These are phyloP conservation scores for Leucocoprinus birnbaumii DNA, from an alignment of 768 basidiomycete genomes.

Conservation along the genomic window DNA sequence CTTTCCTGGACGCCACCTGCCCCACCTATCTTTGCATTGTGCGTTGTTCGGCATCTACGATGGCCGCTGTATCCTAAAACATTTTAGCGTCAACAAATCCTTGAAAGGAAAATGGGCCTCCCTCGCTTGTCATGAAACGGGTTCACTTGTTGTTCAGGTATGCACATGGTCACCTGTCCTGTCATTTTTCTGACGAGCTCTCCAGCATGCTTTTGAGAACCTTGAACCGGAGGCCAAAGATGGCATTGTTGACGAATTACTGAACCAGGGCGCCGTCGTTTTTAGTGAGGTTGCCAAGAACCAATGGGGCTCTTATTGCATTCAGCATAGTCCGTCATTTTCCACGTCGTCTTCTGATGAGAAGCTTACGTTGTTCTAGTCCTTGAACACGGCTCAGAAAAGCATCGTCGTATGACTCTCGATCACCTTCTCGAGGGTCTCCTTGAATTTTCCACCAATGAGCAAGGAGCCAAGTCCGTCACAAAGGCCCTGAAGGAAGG, in stretches of 20 bases:
- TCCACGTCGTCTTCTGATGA: not conserved
- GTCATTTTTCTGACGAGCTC: conserved; percentile 4
- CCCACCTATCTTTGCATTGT: conserved; percentile 70
- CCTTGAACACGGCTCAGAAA: conserved; percentile 79
- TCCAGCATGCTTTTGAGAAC: conserved; percentile 81
- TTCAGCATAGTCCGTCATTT: conserved; percentile 70
- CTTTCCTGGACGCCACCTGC: conserved; percentile 84
- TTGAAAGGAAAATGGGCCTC: conserved; percentile 88
- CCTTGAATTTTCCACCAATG: conserved; percentile 75
- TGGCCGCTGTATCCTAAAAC: conserved; percentile 4
- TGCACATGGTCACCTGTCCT: conserved; percentile 5
- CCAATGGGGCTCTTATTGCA: conserved; percentile 88
- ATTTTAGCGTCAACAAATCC: conserved; percentile 75
- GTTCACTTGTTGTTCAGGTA: conserved; percentile 86
- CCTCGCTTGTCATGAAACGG: conserved; percentile 87
- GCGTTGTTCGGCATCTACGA: conserved; percentile 50
- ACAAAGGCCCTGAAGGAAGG: conserved; percentile 87
- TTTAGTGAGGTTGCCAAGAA: conserved; percentile 81
- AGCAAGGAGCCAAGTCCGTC: conserved; percentile 86
- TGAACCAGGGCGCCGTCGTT: conserved; percentile 63
- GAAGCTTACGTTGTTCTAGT: conserved; percentile 38
- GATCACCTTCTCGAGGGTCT: conserved; percentile 76
- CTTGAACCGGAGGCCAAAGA: conserved; percentile 82
- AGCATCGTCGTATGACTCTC: conserved; percentile 73
- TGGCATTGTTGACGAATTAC: conserved; percentile 80